These are phyloP conservation scores for Amanita muscaria DNA, from an alignment of 768 basidiomycete species.

Conservation along the genomic window DNA sequence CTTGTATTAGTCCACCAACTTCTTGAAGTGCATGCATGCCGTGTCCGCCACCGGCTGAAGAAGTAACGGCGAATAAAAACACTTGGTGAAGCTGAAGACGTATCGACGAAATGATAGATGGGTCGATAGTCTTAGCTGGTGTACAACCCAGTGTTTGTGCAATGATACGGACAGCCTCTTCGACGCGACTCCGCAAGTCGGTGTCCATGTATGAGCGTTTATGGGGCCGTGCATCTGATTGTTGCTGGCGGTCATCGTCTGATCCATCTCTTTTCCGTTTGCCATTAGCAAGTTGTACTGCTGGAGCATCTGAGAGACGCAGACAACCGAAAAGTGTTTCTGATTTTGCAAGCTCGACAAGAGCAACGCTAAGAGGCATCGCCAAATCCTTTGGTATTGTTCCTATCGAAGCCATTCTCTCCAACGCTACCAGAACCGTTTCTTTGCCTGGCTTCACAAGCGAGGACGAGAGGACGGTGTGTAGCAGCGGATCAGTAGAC, in stretches of 20 bases:
- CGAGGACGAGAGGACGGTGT: conserved; percentile 39
- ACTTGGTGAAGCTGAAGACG: conserved; percentile 67
- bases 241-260: conserved; percentile 27
- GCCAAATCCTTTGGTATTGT: conserved; percentile 45
- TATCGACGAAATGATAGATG: conserved; percentile 57
- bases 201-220: conserved; percentile 41
- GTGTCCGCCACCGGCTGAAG: conserved; percentile 42
- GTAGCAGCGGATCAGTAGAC: conserved; percentile 47
- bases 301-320: conserved; percentile 53
- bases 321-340: conserved; percentile 57
- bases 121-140: conserved; percentile 38
- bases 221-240: conserved; percentile 20
- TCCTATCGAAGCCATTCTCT: conserved; percentile 36
- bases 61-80: conserved; percentile 72
- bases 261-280: conserved; percentile 65
- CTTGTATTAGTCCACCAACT: conserved; percentile 73
- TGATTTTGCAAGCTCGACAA: conserved; percentile 61
- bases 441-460: conserved; percentile 39
- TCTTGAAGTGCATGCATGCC: conserved; percentile 60
- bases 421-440: conserved; percentile 50
- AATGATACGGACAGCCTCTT: conserved; percentile 52
- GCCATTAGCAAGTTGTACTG: conserved; percentile 57
- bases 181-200: conserved; percentile 46
- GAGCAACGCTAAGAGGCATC: conserved; percentile 45
- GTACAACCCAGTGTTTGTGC: conserved; percentile 38